Conservation (phyloP, 2,329 filamentous ascomycete genomes). For the Scopulariopsis brevicaulis region DNA sequence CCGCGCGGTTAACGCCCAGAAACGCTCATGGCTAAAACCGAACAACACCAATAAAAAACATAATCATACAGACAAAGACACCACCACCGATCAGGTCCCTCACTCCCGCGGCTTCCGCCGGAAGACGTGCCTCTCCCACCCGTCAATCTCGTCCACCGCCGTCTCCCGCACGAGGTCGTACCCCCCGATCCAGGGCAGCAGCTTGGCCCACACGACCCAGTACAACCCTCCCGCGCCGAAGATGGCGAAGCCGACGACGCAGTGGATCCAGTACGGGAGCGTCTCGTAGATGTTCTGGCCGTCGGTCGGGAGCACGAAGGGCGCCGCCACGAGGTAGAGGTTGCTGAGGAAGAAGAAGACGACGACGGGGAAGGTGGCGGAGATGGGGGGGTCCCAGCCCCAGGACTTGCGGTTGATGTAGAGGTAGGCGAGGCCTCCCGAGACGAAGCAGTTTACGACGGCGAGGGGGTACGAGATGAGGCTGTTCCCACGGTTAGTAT, state of each 20-base stretch:
- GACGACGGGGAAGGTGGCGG: constrained; percentile 39
- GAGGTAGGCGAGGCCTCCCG: constrained; percentile 39
- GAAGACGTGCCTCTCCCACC: constrained; percentile 50
- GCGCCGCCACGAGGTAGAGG: constrained; percentile 47
- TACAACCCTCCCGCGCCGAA: constrained; percentile 40
- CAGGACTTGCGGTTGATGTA: constrained; percentile 34
- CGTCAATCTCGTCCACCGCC: constrained; percentile 43
- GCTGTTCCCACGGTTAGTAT: constrained; percentile 15
- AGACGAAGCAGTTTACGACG: constrained; percentile 43
- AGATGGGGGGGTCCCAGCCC: constrained; percentile 43
- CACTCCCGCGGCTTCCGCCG: constrained; percentile 23
- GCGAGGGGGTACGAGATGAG: constrained; percentile 55
- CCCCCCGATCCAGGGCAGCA: constrained; percentile 36
- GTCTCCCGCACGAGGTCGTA: constrained; percentile 47
- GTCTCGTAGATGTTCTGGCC: constrained; percentile 40
- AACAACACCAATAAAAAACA: no score
- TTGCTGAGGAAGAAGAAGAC: constrained; percentile 51
- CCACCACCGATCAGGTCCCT: no score
- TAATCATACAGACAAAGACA: no score
- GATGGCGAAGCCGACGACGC: constrained; percentile 43
- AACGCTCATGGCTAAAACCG: no score
- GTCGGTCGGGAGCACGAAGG: constrained; percentile 40
- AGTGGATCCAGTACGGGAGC: constrained; percentile 47
- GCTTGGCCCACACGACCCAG: constrained; percentile 42
- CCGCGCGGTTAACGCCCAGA: no score